A percentile compares a stretch with the other conserved stretches of the same genome.
These are phyloP conservation scores for Yarrowia phangngaensis DNA, from an alignment of 805 yeast genomes.

Conservation along the genomic window DNA sequence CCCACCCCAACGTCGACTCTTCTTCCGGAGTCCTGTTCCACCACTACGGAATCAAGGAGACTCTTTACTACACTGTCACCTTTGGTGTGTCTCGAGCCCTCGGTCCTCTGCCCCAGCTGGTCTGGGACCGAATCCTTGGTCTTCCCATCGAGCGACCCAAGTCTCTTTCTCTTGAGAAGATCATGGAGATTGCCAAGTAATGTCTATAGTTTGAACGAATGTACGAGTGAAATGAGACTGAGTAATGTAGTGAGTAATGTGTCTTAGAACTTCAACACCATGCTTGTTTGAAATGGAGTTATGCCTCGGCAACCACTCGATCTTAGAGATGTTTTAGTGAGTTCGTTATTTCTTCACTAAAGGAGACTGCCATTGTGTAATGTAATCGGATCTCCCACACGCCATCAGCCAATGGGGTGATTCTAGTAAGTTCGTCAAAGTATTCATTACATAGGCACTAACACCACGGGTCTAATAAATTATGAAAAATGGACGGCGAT, in stretches of 20 bases:
- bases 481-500: constrained; percentile 26
- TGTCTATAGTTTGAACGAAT: too few species aligned
- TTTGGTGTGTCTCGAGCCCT: constrained; percentile 85
- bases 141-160: constrained; percentile 84
- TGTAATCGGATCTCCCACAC: too few species aligned
- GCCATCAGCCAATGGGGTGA: constrained; percentile 12
- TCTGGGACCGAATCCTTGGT: constrained; percentile 80
- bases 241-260: not conserved
- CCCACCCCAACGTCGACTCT: constrained; percentile 90
- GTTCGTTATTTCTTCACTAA: too few species aligned
- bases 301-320: too few species aligned
- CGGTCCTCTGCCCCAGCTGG: constrained; percentile 81
- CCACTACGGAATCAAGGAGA: constrained; percentile 79
- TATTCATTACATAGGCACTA: constrained; percentile 26
- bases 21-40: constrained; percentile 82
- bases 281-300: too few species aligned
- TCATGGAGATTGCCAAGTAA: constrained; percentile 60
- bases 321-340: too few species aligned
- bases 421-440: too few species aligned
- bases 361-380: too few species aligned
- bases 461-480: constrained; percentile 23
- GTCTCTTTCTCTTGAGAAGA: constrained; percentile 90
- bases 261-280: too few species aligned
- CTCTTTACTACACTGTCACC: constrained; percentile 77
- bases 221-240: too few species aligned